Evolutionary conservation across 331 rosid species (phyloP).

Genomic region (Prunus yedoensis): DNA sequence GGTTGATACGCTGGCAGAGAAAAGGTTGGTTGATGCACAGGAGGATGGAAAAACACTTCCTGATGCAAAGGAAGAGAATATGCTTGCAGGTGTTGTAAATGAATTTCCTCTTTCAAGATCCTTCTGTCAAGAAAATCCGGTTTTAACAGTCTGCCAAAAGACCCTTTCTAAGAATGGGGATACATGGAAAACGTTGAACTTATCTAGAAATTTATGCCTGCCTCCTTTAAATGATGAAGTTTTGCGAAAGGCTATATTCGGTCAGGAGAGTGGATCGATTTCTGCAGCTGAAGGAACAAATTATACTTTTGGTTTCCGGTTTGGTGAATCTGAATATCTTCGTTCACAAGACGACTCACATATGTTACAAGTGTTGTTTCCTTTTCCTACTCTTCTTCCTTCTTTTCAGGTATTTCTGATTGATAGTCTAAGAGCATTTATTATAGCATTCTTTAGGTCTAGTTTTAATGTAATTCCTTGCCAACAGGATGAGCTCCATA

Average conservation of each 20-base stretch:
- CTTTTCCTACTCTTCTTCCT: constrained; percentile 91
- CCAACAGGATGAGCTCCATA: constrained; percentile 67
- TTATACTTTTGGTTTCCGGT: constrained; percentile 80
- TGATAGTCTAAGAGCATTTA: constrained; percentile 15
- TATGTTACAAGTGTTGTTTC: constrained; percentile 71
- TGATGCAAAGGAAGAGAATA: constrained; percentile 32
- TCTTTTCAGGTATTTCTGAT: constrained; percentile 61
- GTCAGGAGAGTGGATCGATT: constrained; percentile 39
- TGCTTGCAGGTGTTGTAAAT: constrained; percentile 28
- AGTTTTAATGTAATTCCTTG: constrained; percentile 27
- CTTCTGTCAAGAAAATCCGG: constrained; percentile 66
- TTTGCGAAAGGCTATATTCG: constrained; percentile 69
- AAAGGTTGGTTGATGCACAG: constrained; percentile 35
- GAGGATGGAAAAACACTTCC: constrained; percentile 27
- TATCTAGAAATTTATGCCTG: constrained; percentile 61
- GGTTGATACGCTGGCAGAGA: constrained; percentile 57
- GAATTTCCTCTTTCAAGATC: constrained; percentile 49
- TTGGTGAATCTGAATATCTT: constrained; percentile 66
- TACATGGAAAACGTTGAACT: constrained; percentile 64
- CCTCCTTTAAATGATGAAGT: constrained; percentile 80
- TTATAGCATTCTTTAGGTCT: constrained; percentile 15
- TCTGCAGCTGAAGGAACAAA: constrained; percentile 64
- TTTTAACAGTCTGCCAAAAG: constrained; percentile 60
- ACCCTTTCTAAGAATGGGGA: constrained; percentile 48
- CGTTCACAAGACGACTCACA: constrained; percentile 58